Evolutionary conservation across 805 yeast genomes (phyloP), one percentile per base, ranked within the genome.

Genomic region (Tetrapisispora iriomotensis): DNA sequence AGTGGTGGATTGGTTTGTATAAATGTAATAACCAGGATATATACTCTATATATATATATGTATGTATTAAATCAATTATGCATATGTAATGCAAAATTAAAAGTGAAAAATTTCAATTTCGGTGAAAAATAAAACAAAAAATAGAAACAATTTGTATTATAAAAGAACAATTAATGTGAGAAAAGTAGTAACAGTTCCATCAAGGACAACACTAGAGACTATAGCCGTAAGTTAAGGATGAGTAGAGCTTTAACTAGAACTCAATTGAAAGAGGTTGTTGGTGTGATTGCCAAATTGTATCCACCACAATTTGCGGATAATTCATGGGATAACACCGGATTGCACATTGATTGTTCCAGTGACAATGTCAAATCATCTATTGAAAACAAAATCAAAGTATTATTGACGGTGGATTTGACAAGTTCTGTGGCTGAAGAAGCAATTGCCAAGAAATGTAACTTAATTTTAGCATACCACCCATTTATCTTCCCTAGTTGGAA

Each of bases 311-410:
- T 82, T 43, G 96, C 97, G 0, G 97, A 90, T 51, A 67, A 70
- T 17, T 60, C 87, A 3, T 92, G 98, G 98, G 98, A 92, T 55
- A 92, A 92, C 59, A 88, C 96, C 0, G 98, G 98, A 1, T 67
- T 92, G 25, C 61, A 92, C 33, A 80, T 92, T 8, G 95, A 88
- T 53, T 64, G 90, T 26, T 62, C 76, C 9, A 46, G 57, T 4
- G 61, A 56, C 2, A 51, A 50, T 3, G 43, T 24, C 19, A 43
- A 48, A 3, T 42, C 46, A 1, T 23, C 49, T 3, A 38, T 41
- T 3, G 38, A 45, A 8, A 30, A 36, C 6, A 47, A 51, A 13
- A 53, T 59, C 4, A 47, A 47, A 38, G 64, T 76, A 2, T 64
- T 92, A 17, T 65, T 92, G 35, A 77, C 98, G 0, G 75, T 92